Conservation (phyloP, 345 rosid genomes). For the Citrus cavaleriei region DNA sequence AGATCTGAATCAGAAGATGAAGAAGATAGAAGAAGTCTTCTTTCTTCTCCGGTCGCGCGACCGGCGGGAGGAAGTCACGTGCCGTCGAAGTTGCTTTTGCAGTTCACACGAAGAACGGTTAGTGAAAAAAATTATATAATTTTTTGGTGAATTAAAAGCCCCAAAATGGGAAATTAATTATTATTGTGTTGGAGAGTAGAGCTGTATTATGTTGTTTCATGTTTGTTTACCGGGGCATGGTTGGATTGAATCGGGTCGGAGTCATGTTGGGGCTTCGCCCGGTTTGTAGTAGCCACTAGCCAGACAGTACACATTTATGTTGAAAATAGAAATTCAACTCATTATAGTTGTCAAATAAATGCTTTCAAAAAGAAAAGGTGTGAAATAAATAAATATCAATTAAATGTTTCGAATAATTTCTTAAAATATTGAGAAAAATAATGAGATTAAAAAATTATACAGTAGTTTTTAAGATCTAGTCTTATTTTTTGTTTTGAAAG, state of each 20-base stretch:
- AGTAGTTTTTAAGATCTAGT: too few species aligned
- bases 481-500: not conserved
- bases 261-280: not conserved
- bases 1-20: constrained; percentile 25
- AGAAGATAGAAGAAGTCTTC: not conserved
- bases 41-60: constrained; percentile 15
- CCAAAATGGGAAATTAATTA: not conserved
- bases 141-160: not conserved
- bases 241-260: not conserved
- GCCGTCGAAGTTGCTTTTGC: constrained; percentile 1
- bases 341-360: too few species aligned
- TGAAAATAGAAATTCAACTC: too few species aligned
- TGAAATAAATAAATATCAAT: not conserved
- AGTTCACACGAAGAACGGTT: not conserved
- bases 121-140: too few species aligned
- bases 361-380: not conserved
- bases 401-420: too few species aligned
- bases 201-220: too few species aligned
- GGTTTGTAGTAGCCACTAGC: not conserved
- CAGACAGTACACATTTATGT: too few species aligned
- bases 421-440: too few species aligned
- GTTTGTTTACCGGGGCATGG: not conserved
- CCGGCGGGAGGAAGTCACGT: constrained; percentile 5
- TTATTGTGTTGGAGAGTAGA: not conserved
- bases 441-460: not conserved